Percentiles rank a stretch among this genome's conserved stretches.
Evolutionary conservation across 2,329 filamentous ascomycete genomes (phyloP).

Genomic region (Chrysosporium keratinophilum): DNA sequence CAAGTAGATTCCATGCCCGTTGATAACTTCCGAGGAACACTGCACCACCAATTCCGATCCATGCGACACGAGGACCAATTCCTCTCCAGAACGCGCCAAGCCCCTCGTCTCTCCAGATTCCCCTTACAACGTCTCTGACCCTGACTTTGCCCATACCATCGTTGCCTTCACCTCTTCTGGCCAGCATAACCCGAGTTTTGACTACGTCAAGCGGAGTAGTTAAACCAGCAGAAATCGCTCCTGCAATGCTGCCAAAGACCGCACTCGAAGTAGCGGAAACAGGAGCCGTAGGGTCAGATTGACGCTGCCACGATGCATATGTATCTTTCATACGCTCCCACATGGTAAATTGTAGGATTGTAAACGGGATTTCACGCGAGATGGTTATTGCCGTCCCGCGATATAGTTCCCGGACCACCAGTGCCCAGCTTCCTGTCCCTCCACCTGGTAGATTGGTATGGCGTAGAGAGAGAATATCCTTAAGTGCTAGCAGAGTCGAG

Average conservation of each 20-base stretch:
- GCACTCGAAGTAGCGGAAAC: conserved; percentile 69
- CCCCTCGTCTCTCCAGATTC: conserved; percentile 48
- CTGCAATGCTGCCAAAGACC: conserved; percentile 70
- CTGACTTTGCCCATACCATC: conserved; percentile 24
- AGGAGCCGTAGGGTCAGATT: conserved; percentile 22
- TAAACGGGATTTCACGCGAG: conserved; percentile 93
- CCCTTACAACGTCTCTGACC: conserved; percentile 45
- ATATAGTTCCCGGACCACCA: conserved; percentile 77
- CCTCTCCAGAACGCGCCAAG: conserved; percentile 39
- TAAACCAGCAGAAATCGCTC: conserved; percentile 71
- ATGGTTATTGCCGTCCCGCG: conserved; percentile 87
- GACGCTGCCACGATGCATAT: conserved; percentile 31
- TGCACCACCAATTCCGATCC: conserved; percentile 90
- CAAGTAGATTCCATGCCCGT: conserved; percentile 67
- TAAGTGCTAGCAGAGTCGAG: conserved; percentile 55
- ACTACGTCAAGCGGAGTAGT: conserved; percentile 93
- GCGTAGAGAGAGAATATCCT: conserved; percentile 53
- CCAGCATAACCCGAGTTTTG: conserved; percentile 94
- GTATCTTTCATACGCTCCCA: conserved; percentile 80
- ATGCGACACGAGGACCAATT: conserved; percentile 71
- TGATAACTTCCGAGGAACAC: conserved; percentile 94
- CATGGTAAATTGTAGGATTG: conserved; percentile 90
- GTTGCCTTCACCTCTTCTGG: conserved; percentile 52
- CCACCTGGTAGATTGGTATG: conserved; percentile 21
- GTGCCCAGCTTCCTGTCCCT: conserved; percentile 29